Base-by-base conservation (phyloP, 352 stramenopile species). In the Pythium phragmiticola region DNA sequence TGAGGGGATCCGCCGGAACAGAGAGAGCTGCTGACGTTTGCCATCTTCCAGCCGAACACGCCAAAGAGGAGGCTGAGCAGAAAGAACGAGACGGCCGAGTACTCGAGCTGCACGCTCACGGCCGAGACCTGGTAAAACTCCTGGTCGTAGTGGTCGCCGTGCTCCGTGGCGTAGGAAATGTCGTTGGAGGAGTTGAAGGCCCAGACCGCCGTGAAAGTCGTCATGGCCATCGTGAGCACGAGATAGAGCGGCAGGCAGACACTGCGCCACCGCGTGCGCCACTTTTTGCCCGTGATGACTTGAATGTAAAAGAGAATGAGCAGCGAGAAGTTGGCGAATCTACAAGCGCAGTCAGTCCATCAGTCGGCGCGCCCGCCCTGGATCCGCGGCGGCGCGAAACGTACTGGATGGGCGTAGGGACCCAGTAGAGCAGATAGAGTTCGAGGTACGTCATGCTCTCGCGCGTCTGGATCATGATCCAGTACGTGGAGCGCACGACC, bases 301-400 rank as follows among this genome's bases (percentile, higher is more conserved):
- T 94, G 86, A 45, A 94, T 92, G 76, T 94, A 94, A 64, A 94
- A 94, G 34, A 94, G 82, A 43, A 94, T 80, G 34, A 94, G 78
- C 47, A 94, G 76, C 66, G 86, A 92, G 60, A 94, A 94, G 68
- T 92, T 94, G 78, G 86, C 86, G 68, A 94, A 94, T 45, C 74
- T 81, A 16, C 3, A 11, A 39, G 7, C 3, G 7, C 49, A 26
- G 17, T 42, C 12, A 42, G 43, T 30, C 21, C 3, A 11, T 16
- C 11, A 45, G 39, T 45, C 17, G 19, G 4, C 12, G 13, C 2
- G 3, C 41, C 26, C 3, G 26, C 26, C 26, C 26, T 5, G 26
- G 26, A 30, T 1, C 2, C 26, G 26, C 26, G 26, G 4, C 26
- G 26, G 26, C 26, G 4, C 26, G 21, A 34, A 13, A 70, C 74